A percentile compares a stretch with the other conserved stretches of the same genome.
These are phyloP conservation scores for Fragaria vesca DNA, from an alignment of 306 rosid species.

Conservation along the genomic window DNA sequence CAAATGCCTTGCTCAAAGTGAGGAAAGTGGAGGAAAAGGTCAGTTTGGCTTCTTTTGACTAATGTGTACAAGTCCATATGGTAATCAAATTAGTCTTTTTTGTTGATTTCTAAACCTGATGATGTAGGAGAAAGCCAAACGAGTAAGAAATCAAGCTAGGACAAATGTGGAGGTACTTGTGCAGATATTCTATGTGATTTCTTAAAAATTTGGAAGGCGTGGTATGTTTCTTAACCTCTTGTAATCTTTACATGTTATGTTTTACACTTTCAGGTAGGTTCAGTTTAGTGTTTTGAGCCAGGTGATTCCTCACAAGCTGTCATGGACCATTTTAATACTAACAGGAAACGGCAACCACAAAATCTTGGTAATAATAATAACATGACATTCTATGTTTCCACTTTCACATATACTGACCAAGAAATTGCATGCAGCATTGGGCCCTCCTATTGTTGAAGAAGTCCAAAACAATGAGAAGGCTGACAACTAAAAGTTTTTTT, in stretches of 20 bases:
- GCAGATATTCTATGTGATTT: slow-evolving; percentile 3
- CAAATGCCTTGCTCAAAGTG: slow-evolving; percentile 55
- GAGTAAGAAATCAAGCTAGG: slow-evolving; percentile 26
- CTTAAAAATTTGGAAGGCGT: slow-evolving; percentile 2
- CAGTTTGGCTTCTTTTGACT: too few species aligned
- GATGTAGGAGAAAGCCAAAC: slow-evolving; percentile 36
- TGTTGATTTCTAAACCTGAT: slow-evolving; percentile 25
- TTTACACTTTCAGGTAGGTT: slow-evolving; percentile 37
- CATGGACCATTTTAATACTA: slow-evolving; percentile 27
- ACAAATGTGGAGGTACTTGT: slow-evolving; percentile 37
- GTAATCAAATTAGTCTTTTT: slow-evolving; percentile 6
- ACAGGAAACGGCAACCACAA: slow-evolving; percentile 46
- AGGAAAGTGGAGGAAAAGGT: slow-evolving; percentile 53
- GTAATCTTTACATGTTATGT: slow-evolving; percentile 8
- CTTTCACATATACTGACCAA: slow-evolving; percentile 1
- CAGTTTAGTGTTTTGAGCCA: slow-evolving; percentile 29
- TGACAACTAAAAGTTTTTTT: slow-evolving; percentile 52
- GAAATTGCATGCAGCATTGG: slow-evolving; percentile 51
- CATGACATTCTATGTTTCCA: slow-evolving; percentile 15
- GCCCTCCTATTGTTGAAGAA: slow-evolving; percentile 36
- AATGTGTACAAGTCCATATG: background rate
- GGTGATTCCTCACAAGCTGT: slow-evolving; percentile 38
- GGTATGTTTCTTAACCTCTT: slow-evolving; percentile 17
- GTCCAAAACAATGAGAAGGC: slow-evolving; percentile 33
- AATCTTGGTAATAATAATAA: slow-evolving; percentile 43